phyloP scores from a whole-genome alignment of 768 basidiomycete species.

The Rhizopogon salebrosus region DNA sequence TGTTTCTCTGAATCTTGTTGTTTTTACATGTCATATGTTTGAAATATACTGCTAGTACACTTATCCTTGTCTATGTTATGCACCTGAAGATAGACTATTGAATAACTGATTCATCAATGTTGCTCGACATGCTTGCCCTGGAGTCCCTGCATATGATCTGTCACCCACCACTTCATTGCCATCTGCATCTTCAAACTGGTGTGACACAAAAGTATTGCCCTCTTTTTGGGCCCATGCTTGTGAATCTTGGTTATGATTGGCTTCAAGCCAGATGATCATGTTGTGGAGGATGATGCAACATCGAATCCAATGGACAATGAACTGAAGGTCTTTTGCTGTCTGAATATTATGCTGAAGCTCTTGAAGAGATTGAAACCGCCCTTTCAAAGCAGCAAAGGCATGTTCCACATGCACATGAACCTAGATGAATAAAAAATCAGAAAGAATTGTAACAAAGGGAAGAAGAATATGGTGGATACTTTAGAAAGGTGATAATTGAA shows the following conservation, averaged over 20 bases:
- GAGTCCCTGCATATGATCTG: neutral
- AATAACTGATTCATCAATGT: neutral
- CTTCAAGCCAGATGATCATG: neutral
- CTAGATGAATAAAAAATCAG: no score
- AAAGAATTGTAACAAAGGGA: no score
- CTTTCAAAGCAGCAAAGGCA: no score
- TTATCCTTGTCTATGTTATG: neutral
- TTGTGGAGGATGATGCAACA: neutral
- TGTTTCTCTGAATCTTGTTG: no score
- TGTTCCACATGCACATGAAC: no score
- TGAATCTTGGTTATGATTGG: neutral
- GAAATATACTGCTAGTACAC: no score
- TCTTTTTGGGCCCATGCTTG: no score
- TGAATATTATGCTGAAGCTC: no score
- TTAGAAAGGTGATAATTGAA: slow-evolving; percentile 15
- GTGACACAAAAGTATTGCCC: neutral
- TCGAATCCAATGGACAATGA: neutral
- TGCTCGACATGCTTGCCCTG: neutral
- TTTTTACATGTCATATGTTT: no score
- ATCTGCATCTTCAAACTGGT: neutral
- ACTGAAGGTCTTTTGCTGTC: no score
- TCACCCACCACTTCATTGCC: neutral
- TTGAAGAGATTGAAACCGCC: no score
- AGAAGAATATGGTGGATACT: slow-evolving; percentile 2
- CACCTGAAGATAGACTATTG: neutral